Conservation (phyloP, 495 filamentous ascomycete genomes). For the Rostrohypoxylon terebratum region DNA sequence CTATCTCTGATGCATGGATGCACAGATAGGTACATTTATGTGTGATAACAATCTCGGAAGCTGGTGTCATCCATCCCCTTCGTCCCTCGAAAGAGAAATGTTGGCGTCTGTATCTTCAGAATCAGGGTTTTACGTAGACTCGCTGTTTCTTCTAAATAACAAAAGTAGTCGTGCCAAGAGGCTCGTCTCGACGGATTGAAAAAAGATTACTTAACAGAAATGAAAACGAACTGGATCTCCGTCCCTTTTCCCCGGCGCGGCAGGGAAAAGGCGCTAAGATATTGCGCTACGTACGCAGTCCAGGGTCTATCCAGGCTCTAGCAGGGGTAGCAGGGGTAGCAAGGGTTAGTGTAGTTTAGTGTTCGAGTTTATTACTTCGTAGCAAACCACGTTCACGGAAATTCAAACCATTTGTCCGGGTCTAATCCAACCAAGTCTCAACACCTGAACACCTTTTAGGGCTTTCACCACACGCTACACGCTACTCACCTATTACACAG, state of each 20-base stretch:
- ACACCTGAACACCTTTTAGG: no score
- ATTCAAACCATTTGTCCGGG: slow-evolving; percentile 41
- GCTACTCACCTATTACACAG: background rate
- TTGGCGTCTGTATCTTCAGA: background rate
- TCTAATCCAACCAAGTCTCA: slow-evolving; percentile 5
- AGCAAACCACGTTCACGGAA: slow-evolving; percentile 14
- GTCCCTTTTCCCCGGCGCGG: slow-evolving; percentile 45
- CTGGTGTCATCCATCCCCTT: background rate
- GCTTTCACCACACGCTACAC: background rate
- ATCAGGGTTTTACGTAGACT: background rate
- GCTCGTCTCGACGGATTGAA: slow-evolving; percentile 10
- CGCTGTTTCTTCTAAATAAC: background rate
- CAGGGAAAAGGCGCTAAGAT: slow-evolving; percentile 28
- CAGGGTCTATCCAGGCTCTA: slow-evolving; percentile 6
- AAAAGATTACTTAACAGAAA: slow-evolving; percentile 38
- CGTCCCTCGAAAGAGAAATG: background rate
- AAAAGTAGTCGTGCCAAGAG: slow-evolving; percentile 17
- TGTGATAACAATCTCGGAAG: slow-evolving; percentile 3
- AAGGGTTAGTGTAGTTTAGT: background rate
- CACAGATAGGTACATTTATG: background rate
- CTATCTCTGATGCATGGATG: slow-evolving; percentile 8
- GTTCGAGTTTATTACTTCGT: no score
- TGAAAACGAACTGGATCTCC: slow-evolving; percentile 32
- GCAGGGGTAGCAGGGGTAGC: background rate
- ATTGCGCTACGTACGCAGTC: background rate